phyloP scores from a whole-genome alignment of 768 basidiomycete genomes.

The Leccinum rimulosum region DNA sequence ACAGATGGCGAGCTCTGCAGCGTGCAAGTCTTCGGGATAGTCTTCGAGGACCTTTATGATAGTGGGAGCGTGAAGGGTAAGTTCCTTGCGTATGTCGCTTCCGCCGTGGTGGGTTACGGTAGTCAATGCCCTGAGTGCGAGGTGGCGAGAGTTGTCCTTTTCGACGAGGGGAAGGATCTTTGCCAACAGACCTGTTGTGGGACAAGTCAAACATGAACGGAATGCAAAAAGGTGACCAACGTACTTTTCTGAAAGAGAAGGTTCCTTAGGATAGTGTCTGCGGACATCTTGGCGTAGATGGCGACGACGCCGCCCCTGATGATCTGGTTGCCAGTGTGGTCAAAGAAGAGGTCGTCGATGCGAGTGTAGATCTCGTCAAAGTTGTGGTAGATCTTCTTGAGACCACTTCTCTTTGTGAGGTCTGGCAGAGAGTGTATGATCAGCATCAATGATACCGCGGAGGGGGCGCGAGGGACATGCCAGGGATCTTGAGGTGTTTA shows the following conservation, averaged over 20 bases:
- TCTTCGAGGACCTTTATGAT: slow-evolving; percentile 48
- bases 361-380: slow-evolving; percentile 51
- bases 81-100: slow-evolving; percentile 43
- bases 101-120: slow-evolving; percentile 66
- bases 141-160: slow-evolving; percentile 43
- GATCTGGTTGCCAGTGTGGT: slow-evolving; percentile 42
- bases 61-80: slow-evolving; percentile 42
- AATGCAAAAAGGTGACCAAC: neutral
- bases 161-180: slow-evolving; percentile 57
- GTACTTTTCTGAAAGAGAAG: slow-evolving; percentile 57
- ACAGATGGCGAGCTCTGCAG: slow-evolving; percentile 50
- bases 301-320: slow-evolving; percentile 56
- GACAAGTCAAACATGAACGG: neutral
- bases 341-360: slow-evolving; percentile 49
- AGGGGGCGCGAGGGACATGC: slow-evolving; percentile 28
- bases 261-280: slow-evolving; percentile 57
- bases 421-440: slow-evolving; percentile 35
- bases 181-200: slow-evolving; percentile 47
- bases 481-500: slow-evolving; percentile 51
- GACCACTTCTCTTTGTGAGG: slow-evolving; percentile 50
- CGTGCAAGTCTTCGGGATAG: slow-evolving; percentile 47
- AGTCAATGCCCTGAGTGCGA: slow-evolving; percentile 54
- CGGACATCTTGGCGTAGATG: slow-evolving; percentile 63
- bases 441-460: neutral
- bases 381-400: slow-evolving; percentile 61